Percentiles rank a stretch among this genome's conserved stretches.
Conservation (phyloP, 441 rosid species). For the Metrosideros polymorpha region DNA sequence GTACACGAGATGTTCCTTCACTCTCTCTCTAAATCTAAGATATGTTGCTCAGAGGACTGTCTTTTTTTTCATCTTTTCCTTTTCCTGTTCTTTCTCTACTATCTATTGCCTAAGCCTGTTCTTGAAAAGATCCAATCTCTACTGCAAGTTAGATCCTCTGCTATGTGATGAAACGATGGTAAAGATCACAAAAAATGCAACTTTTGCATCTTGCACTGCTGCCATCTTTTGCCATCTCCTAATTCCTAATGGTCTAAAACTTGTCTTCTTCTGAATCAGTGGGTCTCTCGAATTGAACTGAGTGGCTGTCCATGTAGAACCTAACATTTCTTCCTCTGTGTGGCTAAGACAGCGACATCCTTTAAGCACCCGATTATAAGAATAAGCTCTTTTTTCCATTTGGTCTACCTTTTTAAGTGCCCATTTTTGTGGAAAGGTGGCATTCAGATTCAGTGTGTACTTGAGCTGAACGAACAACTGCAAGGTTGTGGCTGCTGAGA, state of each 20-base stretch:
- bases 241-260: background rate
- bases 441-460: background rate
- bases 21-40: background rate
- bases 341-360: background rate
- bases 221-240: background rate
- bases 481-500: background rate
- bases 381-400: background rate
- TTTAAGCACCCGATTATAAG: background rate
- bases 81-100: background rate
- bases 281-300: background rate
- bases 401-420: background rate
- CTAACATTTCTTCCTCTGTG: background rate
- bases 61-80: background rate
- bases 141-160: background rate
- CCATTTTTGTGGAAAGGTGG: background rate
- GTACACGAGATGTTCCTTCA: background rate
- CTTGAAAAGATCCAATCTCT: background rate
- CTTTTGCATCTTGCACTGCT: background rate
- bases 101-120: background rate
- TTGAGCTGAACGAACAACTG: background rate
- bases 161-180: background rate
- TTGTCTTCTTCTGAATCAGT: background rate
- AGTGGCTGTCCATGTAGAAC: background rate
- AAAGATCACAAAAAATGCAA: background rate
- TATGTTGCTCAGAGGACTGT: background rate